phyloP scores from a whole-genome alignment of 2,329 filamentous ascomycete genomes.

The Cercospora berteroae region DNA sequence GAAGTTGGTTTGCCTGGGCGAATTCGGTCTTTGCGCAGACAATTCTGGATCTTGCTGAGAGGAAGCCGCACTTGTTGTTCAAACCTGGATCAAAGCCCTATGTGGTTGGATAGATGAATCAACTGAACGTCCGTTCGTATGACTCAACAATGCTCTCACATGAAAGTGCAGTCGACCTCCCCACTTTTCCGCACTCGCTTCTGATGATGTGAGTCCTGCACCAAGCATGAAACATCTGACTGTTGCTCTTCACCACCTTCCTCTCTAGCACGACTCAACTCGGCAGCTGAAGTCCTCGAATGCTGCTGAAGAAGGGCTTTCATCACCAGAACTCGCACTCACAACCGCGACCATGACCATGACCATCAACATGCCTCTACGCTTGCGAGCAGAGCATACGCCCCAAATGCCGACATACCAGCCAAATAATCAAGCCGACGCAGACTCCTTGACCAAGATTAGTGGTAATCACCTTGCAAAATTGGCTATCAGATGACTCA shows the following conservation, averaged over 20 bases:
- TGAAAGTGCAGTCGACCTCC: neutral
- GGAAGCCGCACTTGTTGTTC: constrained; percentile 87
- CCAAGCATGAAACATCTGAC: neutral
- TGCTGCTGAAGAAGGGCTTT: too few relatives aligned
- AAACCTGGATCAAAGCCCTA: constrained; percentile 62
- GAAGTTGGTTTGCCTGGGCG: constrained; percentile 97
- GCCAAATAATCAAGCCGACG: too few relatives aligned
- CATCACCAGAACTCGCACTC: too few relatives aligned
- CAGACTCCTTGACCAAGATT: too few relatives aligned
- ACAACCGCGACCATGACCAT: neutral
- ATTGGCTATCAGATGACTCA: too few relatives aligned
- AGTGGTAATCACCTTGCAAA: too few relatives aligned
- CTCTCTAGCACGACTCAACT: neutral
- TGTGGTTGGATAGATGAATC: constrained; percentile 29
- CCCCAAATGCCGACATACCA: too few relatives aligned
- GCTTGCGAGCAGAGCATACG: neutral
- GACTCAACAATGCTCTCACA: neutral
- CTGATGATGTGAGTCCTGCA: neutral
- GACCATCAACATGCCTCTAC: neutral
- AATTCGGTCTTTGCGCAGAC: constrained; percentile 95
- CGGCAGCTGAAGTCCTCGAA: too few relatives aligned
- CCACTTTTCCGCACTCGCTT: neutral
- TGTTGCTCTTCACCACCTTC: neutral
- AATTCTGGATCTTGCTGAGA: constrained; percentile 80
- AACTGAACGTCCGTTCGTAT: neutral